A percentile compares a stretch with the other conserved stretches of the same genome.
Conservation (phyloP, 2,329 filamentous ascomycete genomes). For the Bipolaris gigantea region DNA sequence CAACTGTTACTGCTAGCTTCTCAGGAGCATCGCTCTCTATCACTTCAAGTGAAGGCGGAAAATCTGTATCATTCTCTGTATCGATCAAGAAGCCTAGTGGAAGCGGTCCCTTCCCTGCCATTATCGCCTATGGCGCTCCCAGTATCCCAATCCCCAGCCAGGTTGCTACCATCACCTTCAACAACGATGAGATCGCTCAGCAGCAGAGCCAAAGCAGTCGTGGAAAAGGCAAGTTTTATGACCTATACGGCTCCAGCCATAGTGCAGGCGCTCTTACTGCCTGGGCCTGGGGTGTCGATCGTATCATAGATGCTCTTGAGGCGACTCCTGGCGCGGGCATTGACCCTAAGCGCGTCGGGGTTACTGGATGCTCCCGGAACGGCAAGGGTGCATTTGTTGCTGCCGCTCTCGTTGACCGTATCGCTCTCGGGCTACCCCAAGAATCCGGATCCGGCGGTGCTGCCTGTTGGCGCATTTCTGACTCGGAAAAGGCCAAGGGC, state of each 20-base stretch:
- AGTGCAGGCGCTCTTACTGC: slow-evolving; percentile 62
- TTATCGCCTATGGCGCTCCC: slow-evolving; percentile 59
- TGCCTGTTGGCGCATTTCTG: slow-evolving; percentile 60
- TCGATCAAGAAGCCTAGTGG: slow-evolving; percentile 47
- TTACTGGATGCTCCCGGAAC: slow-evolving; percentile 66
- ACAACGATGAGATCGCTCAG: slow-evolving; percentile 60
- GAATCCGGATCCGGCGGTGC: slow-evolving; percentile 65
- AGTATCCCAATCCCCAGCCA: slow-evolving; percentile 59
- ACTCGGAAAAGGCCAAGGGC: slow-evolving; percentile 53
- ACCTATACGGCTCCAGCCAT: slow-evolving; percentile 59
- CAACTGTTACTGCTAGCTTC: slow-evolving; percentile 36
- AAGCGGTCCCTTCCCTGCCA: slow-evolving; percentile 57
- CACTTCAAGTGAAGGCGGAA: slow-evolving; percentile 38
- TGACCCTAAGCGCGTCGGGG: slow-evolving; percentile 49
- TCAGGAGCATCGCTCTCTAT: slow-evolving; percentile 41
- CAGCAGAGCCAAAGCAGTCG: slow-evolving; percentile 52
- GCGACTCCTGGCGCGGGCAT: slow-evolving; percentile 51
- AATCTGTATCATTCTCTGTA: slow-evolving; percentile 43
- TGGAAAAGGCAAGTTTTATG: slow-evolving; percentile 62
- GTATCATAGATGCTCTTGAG: slow-evolving; percentile 63
- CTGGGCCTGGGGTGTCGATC: slow-evolving; percentile 66
- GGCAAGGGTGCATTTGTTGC: slow-evolving; percentile 66
- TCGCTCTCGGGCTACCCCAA: slow-evolving; percentile 64
- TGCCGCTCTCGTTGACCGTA: slow-evolving; percentile 61
- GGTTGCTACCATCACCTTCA: slow-evolving; percentile 62